phyloP scores from a whole-genome alignment of 2,329 filamentous ascomycete species.

The Hypoxylon sp. region DNA sequence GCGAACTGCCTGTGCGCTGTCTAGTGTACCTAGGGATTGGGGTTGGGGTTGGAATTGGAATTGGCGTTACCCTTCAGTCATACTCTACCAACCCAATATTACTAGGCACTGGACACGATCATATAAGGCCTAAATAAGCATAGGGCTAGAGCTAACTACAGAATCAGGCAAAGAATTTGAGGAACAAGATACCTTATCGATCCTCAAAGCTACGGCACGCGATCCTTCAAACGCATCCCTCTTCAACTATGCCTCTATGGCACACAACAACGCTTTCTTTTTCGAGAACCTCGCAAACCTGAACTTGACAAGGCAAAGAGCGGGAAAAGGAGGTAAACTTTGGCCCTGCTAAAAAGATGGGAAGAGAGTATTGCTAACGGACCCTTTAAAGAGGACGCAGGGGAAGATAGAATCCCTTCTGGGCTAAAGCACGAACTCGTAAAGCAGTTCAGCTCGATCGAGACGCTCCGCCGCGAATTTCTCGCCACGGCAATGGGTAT shows the following conservation, averaged over 20 bases:
- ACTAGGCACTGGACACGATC: not conserved
- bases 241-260: slow-evolving; percentile 98
- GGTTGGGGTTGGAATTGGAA: slow-evolving; percentile 1
- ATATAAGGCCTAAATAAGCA: slow-evolving; percentile 1
- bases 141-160: slow-evolving; percentile 24
- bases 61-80: not conserved
- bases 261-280: slow-evolving; percentile 91
- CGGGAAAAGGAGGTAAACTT: slow-evolving; percentile 20
- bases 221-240: slow-evolving; percentile 81
- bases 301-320: slow-evolving; percentile 5
- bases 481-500: slow-evolving; percentile 85
- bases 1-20: not conserved
- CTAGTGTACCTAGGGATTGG: slow-evolving; percentile 2
- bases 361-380: slow-evolving; percentile 19
- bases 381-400: slow-evolving; percentile 1
- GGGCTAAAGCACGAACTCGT: slow-evolving; percentile 72
- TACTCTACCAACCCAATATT: not conserved
- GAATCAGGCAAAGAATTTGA: slow-evolving; percentile 74
- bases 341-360: not conserved
- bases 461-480: slow-evolving; percentile 85
- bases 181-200: slow-evolving; percentile 72
- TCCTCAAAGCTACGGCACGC: slow-evolving; percentile 82
- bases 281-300: slow-evolving; percentile 69
- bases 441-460: slow-evolving; percentile 83
- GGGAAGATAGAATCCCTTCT: slow-evolving; percentile 64